phyloP scores from a whole-genome alignment of 768 basidiomycete species.

The Tephrocybe sp. region DNA sequence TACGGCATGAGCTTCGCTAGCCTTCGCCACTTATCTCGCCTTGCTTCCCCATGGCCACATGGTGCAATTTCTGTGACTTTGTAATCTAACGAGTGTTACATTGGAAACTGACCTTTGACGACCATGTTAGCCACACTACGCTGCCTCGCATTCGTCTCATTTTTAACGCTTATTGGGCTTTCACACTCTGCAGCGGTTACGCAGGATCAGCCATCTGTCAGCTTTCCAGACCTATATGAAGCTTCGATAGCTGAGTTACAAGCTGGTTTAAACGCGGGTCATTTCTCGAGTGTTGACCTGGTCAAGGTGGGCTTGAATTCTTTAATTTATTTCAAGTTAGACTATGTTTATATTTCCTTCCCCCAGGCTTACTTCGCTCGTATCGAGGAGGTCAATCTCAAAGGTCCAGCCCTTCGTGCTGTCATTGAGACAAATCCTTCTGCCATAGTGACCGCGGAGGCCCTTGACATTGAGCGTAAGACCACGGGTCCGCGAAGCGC shows the following conservation, averaged over 20 bases:
- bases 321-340: no score
- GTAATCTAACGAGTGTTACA: no score
- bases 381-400: slow-evolving; percentile 66
- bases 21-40: no score
- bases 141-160: not conserved
- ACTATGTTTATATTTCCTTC: not conserved
- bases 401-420: slow-evolving; percentile 55
- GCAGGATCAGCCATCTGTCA: not conserved
- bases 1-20: no score
- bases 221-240: slow-evolving; percentile 60
- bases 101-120: no score
- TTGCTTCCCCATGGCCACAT: no score
- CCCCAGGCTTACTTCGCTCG: slow-evolving; percentile 61
- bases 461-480: slow-evolving; percentile 43
- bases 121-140: no score
- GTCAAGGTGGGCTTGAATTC: slow-evolving; percentile 42
- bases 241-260: slow-evolving; percentile 56
- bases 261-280: slow-evolving; percentile 44
- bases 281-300: slow-evolving; percentile 59
- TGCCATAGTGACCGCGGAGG: slow-evolving; percentile 50
- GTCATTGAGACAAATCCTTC: slow-evolving; percentile 56
- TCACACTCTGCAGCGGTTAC: not conserved
- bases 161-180: not conserved
- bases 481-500: slow-evolving; percentile 38
- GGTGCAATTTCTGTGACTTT: no score